These are phyloP conservation scores for Stagonosporopsis chrysanthemi DNA, from an alignment of 2,329 filamentous ascomycete species.

Conservation along the genomic window DNA sequence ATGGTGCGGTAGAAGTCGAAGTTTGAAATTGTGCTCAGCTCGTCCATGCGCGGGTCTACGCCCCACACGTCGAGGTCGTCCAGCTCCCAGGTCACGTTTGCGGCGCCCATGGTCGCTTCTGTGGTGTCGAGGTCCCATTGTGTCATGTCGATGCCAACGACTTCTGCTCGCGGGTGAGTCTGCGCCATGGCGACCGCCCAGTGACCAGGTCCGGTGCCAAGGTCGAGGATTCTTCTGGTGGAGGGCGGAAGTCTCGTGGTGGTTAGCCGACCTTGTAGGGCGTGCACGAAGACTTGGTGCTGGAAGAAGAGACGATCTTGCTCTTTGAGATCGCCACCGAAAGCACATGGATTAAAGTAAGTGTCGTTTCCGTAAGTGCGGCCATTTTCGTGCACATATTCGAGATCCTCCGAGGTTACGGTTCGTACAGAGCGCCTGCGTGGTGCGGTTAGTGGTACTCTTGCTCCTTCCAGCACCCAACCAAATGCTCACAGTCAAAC, in stretches of 20 bases:
- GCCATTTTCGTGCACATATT: conserved; percentile 67
- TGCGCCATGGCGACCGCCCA: conserved; percentile 59
- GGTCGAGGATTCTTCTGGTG: conserved; percentile 45
- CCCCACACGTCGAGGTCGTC: conserved; percentile 49
- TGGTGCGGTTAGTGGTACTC: neutral
- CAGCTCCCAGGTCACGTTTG: conserved; percentile 46
- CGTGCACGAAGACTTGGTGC: conserved; percentile 66
- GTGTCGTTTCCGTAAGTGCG: conserved; percentile 67
- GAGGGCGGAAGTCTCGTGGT: conserved; percentile 41
- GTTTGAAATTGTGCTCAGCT: conserved; percentile 30
- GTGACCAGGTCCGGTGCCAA: conserved; percentile 60
- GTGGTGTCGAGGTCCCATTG: conserved; percentile 61
- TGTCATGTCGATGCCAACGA: conserved; percentile 59
- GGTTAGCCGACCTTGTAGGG: conserved; percentile 47
- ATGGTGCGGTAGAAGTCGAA: conserved; percentile 37
- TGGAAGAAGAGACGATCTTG: conserved; percentile 68
- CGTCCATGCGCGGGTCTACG: conserved; percentile 37
- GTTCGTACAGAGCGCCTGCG: conserved; percentile 47
- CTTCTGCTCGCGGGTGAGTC: conserved; percentile 53
- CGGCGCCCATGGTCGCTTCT: conserved; percentile 44
- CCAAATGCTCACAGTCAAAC: neutral
- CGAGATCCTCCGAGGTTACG: conserved; percentile 57
- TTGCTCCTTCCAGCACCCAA: neutral
- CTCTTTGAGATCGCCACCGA: conserved; percentile 62
- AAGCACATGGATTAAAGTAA: conserved; percentile 69